phyloP scores from a whole-genome alignment of 768 basidiomycete species.

The Tricholoma bakamatsutake region DNA sequence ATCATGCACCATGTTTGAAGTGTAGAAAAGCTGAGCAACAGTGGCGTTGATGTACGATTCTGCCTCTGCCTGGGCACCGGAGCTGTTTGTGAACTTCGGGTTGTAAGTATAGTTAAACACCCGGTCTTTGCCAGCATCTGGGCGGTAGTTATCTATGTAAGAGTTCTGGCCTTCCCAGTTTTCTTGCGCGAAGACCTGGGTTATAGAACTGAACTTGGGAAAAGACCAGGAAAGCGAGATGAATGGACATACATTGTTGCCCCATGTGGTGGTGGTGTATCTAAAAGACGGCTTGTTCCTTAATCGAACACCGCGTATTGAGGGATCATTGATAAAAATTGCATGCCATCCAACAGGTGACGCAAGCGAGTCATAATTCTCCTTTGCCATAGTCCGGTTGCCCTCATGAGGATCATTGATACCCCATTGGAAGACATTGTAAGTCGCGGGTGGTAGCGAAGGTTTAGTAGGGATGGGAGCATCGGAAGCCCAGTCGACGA shows the following conservation, averaged over 20 bases:
- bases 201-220: neutral
- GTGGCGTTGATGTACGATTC: conserved; percentile 82
- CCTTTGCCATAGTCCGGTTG: conserved; percentile 48
- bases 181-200: conserved; percentile 85
- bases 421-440: conserved; percentile 77
- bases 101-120: conserved; percentile 72
- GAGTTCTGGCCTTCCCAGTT: conserved; percentile 74
- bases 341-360: conserved; percentile 92
- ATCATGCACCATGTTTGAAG: conserved; percentile 75
- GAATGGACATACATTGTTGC: conserved; percentile 60
- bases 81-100: conserved; percentile 49
- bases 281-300: conserved; percentile 29
- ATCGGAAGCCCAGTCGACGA: conserved; percentile 94
- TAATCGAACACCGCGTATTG: conserved; percentile 22
- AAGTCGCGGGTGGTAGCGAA: conserved; percentile 36
- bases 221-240: neutral
- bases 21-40: conserved; percentile 87
- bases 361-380: conserved; percentile 71
- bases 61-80: conserved; percentile 64
- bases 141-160: conserved; percentile 74
- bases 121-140: conserved; percentile 50
- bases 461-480: conserved; percentile 46
- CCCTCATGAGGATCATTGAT: conserved; percentile 80
- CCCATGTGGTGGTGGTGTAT: conserved; percentile 79
- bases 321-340: conserved; percentile 62